phyloP scores from a whole-genome alignment of 352 stramenopile genomes.

The Pythium folliculosum region DNA sequence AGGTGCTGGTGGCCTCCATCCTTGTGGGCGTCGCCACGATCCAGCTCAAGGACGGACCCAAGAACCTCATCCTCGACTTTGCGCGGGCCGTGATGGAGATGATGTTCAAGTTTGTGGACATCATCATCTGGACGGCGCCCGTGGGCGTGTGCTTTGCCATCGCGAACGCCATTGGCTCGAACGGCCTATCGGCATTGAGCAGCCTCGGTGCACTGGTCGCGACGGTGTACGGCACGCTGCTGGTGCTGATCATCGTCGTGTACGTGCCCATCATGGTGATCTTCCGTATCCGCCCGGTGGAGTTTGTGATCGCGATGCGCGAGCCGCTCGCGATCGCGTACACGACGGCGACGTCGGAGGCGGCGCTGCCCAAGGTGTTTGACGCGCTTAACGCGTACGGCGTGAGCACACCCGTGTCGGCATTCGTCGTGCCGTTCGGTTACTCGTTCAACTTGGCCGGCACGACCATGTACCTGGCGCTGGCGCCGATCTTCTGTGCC shows the following conservation, averaged over 20 bases:
- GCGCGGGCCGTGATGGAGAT: conserved; percentile 52
- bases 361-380: conserved; percentile 60
- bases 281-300: conserved; percentile 47
- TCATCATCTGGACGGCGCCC: conserved; percentile 65
- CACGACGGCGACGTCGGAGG: conserved; percentile 29
- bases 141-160: conserved; percentile 63
- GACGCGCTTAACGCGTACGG: conserved; percentile 52
- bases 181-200: conserved; percentile 44
- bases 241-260: conserved; percentile 51
- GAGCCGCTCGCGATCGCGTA: conserved; percentile 60
- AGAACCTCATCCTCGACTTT: conserved; percentile 46
- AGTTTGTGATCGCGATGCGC: conserved; percentile 49
- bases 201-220: conserved; percentile 44
- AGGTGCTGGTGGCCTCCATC: conserved; percentile 54
- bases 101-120: conserved; percentile 77
- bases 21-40: conserved; percentile 46
- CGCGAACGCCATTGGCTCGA: conserved; percentile 49
- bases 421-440: conserved; percentile 62
- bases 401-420: conserved; percentile 47
- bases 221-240: conserved; percentile 48
- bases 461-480: conserved; percentile 51
- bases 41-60: conserved; percentile 35
- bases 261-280: conserved; percentile 44
- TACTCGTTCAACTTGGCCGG: conserved; percentile 73
- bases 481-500: conserved; percentile 53